These are phyloP conservation scores for Aspergillus saccharolyticus DNA, from an alignment of 495 filamentous ascomycete species.

Conservation along the genomic window DNA sequence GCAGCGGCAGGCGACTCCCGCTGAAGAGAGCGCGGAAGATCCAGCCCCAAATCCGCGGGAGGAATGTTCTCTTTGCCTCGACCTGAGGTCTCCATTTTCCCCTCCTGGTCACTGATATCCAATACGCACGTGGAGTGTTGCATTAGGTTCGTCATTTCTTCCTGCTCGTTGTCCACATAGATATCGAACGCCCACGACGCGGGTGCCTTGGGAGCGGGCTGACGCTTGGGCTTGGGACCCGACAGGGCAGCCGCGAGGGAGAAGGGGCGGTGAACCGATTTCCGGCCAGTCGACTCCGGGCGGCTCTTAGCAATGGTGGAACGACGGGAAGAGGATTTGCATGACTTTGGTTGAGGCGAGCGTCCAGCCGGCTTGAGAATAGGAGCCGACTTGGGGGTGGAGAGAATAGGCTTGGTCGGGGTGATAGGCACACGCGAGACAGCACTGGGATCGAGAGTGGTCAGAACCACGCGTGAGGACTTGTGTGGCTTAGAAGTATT, in stretches of 20 bases:
- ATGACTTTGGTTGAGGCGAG: slow-evolving; percentile 33
- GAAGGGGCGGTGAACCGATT: slow-evolving; percentile 53
- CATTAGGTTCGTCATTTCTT: slow-evolving; percentile 85
- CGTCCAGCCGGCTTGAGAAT: slow-evolving; percentile 38
- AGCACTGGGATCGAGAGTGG: slow-evolving; percentile 28
- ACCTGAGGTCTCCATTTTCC: slow-evolving; percentile 39
- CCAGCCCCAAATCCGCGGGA: slow-evolving; percentile 31
- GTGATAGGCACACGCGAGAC: slow-evolving; percentile 31
- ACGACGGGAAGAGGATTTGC: slow-evolving; percentile 33
- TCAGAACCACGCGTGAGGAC: slow-evolving; percentile 33
- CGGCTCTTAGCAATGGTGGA: slow-evolving; percentile 40
- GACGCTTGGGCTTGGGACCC: slow-evolving; percentile 32
- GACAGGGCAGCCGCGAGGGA: slow-evolving; percentile 73
- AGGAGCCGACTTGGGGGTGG: slow-evolving; percentile 32
- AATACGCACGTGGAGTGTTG: slow-evolving; percentile 82
- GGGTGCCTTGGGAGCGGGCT: slow-evolving; percentile 40
- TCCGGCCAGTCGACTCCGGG: slow-evolving; percentile 47
- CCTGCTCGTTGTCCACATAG: slow-evolving; percentile 84
- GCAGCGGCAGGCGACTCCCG: slow-evolving; percentile 27
- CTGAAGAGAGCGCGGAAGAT: slow-evolving; percentile 24
- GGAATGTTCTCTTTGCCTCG: slow-evolving; percentile 92
- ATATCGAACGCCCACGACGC: slow-evolving; percentile 89
- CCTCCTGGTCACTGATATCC: slow-evolving; percentile 66
- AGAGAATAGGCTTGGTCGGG: slow-evolving; percentile 33
- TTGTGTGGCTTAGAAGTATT: slow-evolving; percentile 37